A percentile compares a stretch with the other conserved stretches of the same genome.
phyloP scores from a whole-genome alignment of 352 stramenopile genomes.

The Globisporangium echinulatum region DNA sequence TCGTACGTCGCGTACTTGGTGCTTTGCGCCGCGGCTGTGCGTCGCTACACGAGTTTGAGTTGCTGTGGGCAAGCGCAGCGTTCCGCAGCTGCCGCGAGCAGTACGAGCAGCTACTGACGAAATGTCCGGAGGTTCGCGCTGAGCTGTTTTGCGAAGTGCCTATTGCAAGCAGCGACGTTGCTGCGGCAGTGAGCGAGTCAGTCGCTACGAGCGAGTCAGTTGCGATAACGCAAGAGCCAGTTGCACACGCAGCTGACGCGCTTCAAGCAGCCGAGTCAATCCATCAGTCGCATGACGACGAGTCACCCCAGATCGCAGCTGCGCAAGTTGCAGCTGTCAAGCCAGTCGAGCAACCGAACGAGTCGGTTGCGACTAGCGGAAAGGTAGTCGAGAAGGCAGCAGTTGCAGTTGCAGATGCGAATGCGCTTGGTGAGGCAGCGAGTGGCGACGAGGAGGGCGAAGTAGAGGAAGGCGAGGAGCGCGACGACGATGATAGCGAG shows the following conservation, averaged over 20 bases:
- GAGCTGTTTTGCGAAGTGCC: conserved; percentile 18
- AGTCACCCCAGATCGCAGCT: neutral
- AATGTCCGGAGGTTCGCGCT: conserved; percentile 22
- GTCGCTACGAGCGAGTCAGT: neutral
- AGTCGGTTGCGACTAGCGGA: no score
- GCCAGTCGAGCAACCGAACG: no score
- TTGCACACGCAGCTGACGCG: no score
- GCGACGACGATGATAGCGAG: neutral
- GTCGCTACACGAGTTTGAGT: conserved; percentile 53
- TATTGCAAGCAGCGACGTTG: neutral
- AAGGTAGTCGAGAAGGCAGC: neutral
- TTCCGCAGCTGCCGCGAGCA: conserved; percentile 50
- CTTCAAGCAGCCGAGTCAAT: neutral
- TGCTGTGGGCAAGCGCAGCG: conserved; percentile 45
- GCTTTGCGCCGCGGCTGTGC: conserved; percentile 32
- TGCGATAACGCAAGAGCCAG: neutral
- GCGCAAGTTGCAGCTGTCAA: neutral
- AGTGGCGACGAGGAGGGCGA: neutral
- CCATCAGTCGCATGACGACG: neutral
- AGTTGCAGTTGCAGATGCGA: neutral
- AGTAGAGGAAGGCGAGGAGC: conserved; percentile 5
- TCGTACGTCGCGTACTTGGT: conserved; percentile 43
- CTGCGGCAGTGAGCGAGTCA: neutral
- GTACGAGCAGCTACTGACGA: conserved; percentile 52
- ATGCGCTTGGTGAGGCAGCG: neutral